phyloP scores from a whole-genome alignment of 257 asterid genomes.

The Capsicum baccatum region DNA sequence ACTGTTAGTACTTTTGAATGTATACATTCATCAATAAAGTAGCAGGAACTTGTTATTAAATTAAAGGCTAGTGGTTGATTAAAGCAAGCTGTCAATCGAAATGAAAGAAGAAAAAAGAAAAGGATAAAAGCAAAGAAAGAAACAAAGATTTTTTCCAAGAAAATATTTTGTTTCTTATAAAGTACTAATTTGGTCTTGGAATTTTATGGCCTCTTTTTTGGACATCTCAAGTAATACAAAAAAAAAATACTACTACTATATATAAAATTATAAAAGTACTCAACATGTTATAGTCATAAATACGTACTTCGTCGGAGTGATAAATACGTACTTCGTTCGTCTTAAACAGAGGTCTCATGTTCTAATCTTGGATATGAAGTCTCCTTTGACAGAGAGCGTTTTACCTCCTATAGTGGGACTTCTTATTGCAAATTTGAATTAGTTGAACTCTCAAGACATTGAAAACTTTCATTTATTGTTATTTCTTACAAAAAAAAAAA shows the following conservation, averaged over 20 bases:
- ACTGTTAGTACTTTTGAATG: too few relatives aligned
- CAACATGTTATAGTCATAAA: too few relatives aligned
- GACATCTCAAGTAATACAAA: background rate
- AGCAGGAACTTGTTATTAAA: background rate
- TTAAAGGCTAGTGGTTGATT: conserved; percentile 14
- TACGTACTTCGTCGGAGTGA: too few relatives aligned
- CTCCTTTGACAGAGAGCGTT: too few relatives aligned
- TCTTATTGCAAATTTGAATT: too few relatives aligned
- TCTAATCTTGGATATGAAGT: too few relatives aligned
- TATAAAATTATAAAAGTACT: background rate
- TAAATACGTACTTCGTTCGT: too few relatives aligned
- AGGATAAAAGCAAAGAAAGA: background rate
- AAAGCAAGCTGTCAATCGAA: conserved; percentile 20
- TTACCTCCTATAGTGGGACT: too few relatives aligned
- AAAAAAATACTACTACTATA: too few relatives aligned
- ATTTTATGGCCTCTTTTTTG: background rate
- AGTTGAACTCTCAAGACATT: too few relatives aligned
- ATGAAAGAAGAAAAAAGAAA: background rate
- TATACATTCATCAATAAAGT: too few relatives aligned
- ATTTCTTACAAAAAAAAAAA: conserved; percentile 10
- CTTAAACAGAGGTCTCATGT: too few relatives aligned
- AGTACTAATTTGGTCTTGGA: conserved; percentile 30
- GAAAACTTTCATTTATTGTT: conserved; percentile 22
- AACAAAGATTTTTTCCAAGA: background rate
- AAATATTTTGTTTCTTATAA: background rate